Base-by-base conservation (phyloP, 495 filamentous ascomycete genomes). In the Immersiella caudata region DNA sequence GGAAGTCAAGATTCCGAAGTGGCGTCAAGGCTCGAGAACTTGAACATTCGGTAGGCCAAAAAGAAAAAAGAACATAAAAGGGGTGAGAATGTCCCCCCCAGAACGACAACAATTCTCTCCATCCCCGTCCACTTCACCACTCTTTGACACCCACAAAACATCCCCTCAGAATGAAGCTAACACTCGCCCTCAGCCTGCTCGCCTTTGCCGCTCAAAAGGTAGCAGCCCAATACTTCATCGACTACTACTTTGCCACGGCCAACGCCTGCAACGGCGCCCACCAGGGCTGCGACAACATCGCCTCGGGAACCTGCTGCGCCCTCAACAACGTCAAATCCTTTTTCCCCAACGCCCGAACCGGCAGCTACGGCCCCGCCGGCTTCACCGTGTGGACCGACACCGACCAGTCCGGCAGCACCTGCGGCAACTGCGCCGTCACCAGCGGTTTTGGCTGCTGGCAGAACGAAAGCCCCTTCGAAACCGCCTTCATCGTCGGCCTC, bases 301-400 rank as follows among this genome's bases (percentile, higher is more conserved):
- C 60, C 12, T 2, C 60, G 26, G 60, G 60, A 33, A 24, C n/a
- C 7, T 62, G 60, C 25, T 62, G 60, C 33, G n/a, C 33, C 16
- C 60, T 62, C 26, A 62, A 62, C 60, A 6, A 1, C 1, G 29
- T 6, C 18, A n/a, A 18, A 22, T 21, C 5, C 12, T 40, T 50
- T 33, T 62, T 21, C 60, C 16, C 18, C 5, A 49, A 20, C 16
- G 60, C 60, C 36, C 12, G 36, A 22, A 50, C 20, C 29, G 60
- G 60, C 25, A 46, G 33, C 36, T 62, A 50, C 33, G 60, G 60
- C 3, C 36, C 36, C 6, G 33, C 60, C 7, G 60, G 60, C 60
- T 62, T 62, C 27, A 50, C 36, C 36, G 60, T 62, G 60, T 62
- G 60, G 60, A 62, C 36, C 7, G 25, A 22, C 7, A 62, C 60